These are phyloP conservation scores for Trypanosoma scelopori DNA, from an alignment of 208 protist species.

Conservation along the genomic window DNA sequence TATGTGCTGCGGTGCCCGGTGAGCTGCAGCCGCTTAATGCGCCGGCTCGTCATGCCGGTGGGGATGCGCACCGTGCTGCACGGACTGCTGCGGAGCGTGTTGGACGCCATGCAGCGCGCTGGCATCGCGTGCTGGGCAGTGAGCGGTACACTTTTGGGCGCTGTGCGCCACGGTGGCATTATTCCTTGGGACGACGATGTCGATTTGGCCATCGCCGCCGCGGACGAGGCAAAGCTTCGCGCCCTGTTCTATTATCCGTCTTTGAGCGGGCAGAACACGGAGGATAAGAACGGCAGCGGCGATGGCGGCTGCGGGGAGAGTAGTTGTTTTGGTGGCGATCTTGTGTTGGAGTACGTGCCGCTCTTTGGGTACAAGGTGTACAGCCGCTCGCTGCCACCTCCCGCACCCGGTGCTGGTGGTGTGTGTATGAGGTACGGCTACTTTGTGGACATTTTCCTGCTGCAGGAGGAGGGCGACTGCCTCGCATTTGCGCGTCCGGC, in stretches of 20 bases:
- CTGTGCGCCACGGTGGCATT: conserved; percentile 30
- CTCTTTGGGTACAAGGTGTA: conserved; percentile 47
- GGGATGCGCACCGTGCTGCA: conserved; percentile 13
- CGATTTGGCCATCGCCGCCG: conserved; percentile 25
- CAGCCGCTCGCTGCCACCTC: conserved; percentile 14
- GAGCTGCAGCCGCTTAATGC: conserved; percentile 13
- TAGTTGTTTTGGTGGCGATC: conserved; percentile 3
- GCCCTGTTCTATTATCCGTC: conserved; percentile 16
- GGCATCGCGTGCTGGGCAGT: conserved; percentile 27
- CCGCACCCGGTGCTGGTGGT: not conserved
- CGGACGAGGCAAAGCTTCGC: conserved; percentile 24
- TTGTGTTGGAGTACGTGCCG: conserved; percentile 34
- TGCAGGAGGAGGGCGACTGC: conserved; percentile 6
- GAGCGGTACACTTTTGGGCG: conserved; percentile 37
- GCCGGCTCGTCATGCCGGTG: conserved; percentile 12
- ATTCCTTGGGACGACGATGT: conserved; percentile 51
- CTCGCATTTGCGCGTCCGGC: conserved; percentile 11
- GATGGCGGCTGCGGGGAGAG: not conserved
- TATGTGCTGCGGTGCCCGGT: conserved; percentile 9
- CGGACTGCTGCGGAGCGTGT: conserved; percentile 14
- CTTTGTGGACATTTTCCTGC: conserved; percentile 36
- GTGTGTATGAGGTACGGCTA: conserved; percentile 26
- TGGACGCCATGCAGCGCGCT: conserved; percentile 7
- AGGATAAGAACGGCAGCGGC: no score
- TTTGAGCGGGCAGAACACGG: not conserved